A percentile compares a stretch with the other conserved stretches of the same genome.
Conservation (phyloP, 2,329 filamentous ascomycete species). For the Escovopsis sp. region DNA sequence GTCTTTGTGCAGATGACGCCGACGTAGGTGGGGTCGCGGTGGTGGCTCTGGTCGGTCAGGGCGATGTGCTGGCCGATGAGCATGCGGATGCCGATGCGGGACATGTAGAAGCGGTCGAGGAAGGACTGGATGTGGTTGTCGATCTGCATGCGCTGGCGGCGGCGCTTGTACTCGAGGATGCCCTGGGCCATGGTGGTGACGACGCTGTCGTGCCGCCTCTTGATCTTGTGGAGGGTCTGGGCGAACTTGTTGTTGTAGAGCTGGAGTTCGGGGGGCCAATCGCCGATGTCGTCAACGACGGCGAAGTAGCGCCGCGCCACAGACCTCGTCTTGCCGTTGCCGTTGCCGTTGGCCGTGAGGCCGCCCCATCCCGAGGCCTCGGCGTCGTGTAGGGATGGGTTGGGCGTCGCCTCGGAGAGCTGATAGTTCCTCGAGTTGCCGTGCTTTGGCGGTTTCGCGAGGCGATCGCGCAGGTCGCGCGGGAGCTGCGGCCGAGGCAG, state of each 20-base stretch:
- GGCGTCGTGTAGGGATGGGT: conserved; percentile 75
- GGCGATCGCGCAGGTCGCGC: conserved; percentile 60
- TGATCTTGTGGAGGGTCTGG: conserved; percentile 81
- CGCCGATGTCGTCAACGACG: conserved; percentile 70
- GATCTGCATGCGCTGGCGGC: conserved; percentile 92
- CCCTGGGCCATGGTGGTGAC: conserved; percentile 97
- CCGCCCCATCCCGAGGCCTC: conserved; percentile 52
- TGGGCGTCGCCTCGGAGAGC: conserved; percentile 70
- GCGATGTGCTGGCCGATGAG: conserved; percentile 97
- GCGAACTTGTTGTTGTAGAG: conserved; percentile 90
- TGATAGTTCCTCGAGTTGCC: conserved; percentile 46
- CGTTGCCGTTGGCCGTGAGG: conserved; percentile 24
- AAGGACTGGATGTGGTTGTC: conserved; percentile 96
- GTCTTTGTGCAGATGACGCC: conserved; percentile 99
- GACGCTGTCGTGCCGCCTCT: conserved; percentile 88
- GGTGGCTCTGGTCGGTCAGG: conserved; percentile 80
- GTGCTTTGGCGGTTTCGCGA: conserved; percentile 52
- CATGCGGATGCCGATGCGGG: conserved; percentile 97
- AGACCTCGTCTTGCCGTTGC: conserved; percentile 33
- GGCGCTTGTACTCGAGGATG: conserved; percentile 95
- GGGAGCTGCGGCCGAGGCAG: conserved; percentile 65
- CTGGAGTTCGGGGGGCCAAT: conserved; percentile 89
- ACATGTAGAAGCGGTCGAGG: conserved; percentile 99
- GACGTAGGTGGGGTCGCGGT: conserved; percentile 84
- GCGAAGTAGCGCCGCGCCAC: conserved; percentile 61